Evolutionary conservation across 2,329 filamentous ascomycete species (phyloP), one percentile per base, ranked within the genome.

Genomic region (Exophiala viscosa): DNA sequence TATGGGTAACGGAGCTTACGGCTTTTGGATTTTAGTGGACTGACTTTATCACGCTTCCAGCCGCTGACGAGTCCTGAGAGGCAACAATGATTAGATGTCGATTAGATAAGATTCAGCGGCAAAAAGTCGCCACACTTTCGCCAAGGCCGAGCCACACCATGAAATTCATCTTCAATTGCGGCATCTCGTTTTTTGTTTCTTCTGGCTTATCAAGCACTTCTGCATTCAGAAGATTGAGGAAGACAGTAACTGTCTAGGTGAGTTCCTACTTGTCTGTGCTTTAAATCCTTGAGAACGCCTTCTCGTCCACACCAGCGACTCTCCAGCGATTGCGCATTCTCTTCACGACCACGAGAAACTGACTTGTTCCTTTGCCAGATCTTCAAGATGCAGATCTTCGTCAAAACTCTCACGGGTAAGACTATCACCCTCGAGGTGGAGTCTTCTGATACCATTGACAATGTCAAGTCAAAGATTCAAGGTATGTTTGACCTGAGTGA

Each of bases 351-450:
- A 48, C 23, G 23, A 35, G 17, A n/a, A 48, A 51, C 52, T 54
- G 46, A 57, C 50, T 33, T 18, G 48, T 42, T 45, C 44, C 17
- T 36, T 17, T 23, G 28, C n/a, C 45, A 63, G 61, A 64, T 74
- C 70, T 68, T 71, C 69, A 74, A 67, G 61, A 75, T 76, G 73
- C 73, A 76, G 68, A 75, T 76, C 69, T 76, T 82, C 75, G 79
- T 82, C 66, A 81, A 81, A 71, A 81, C 79, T 76, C 73, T 97
- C 70, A 97, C 93, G 88, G 93, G 93, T 74, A 97, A 97, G 88
- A 97, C 93, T 75, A 97, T 97, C 87, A 97, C 93, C 87, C 91
- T 99, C 70, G 93, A 99, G 90, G 93, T 97, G 80, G 93, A 97
- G 87, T 96, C 90, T 70, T 92, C 87, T 73, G 93, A 99, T 80